phyloP scores from a whole-genome alignment of 1,139 yeast species.

The Geotrichum cucujoidarum region DNA sequence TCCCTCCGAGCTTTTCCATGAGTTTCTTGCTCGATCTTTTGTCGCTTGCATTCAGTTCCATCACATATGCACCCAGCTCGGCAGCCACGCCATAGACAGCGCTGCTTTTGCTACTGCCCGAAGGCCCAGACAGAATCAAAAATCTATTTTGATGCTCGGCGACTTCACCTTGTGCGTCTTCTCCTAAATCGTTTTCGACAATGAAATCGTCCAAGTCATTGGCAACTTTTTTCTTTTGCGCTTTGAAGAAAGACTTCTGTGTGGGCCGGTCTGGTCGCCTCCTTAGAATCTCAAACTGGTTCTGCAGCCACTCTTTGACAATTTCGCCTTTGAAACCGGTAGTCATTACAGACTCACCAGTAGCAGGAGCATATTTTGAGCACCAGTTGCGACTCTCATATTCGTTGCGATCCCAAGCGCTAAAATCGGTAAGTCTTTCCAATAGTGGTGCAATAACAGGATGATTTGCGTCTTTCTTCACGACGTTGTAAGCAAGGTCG shows the following conservation, averaged over 20 bases:
- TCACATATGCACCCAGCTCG: slow-evolving; percentile 64
- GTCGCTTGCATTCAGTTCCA: slow-evolving; percentile 75
- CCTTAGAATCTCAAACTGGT: slow-evolving; percentile 19
- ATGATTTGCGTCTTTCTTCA: not conserved
- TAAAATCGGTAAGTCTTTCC: not conserved
- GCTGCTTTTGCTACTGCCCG: slow-evolving; percentile 77
- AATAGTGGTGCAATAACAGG: not conserved
- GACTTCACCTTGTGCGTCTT: not conserved
- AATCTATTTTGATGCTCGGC: slow-evolving; percentile 22
- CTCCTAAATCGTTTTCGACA: slow-evolving; percentile 9
- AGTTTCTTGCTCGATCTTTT: slow-evolving; percentile 70
- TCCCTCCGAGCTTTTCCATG: slow-evolving; percentile 60
- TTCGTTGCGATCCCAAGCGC: not conserved
- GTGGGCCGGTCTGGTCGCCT: not conserved
- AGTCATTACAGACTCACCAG: slow-evolving; percentile 20
- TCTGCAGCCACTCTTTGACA: slow-evolving; percentile 24
- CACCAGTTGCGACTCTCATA: slow-evolving; percentile 11
- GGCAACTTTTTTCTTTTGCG: slow-evolving; percentile 25
- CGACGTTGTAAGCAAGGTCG: not conserved
- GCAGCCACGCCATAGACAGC: slow-evolving; percentile 65
- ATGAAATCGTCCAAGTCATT: slow-evolving; percentile 44
- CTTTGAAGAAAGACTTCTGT: not conserved
- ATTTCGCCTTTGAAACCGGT: slow-evolving; percentile 16
- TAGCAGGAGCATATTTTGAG: slow-evolving; percentile 10
- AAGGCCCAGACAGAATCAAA: slow-evolving; percentile 62